Evolutionary conservation across 441 rosid species (phyloP).

Genomic region (Gossypium armourianum): DNA sequence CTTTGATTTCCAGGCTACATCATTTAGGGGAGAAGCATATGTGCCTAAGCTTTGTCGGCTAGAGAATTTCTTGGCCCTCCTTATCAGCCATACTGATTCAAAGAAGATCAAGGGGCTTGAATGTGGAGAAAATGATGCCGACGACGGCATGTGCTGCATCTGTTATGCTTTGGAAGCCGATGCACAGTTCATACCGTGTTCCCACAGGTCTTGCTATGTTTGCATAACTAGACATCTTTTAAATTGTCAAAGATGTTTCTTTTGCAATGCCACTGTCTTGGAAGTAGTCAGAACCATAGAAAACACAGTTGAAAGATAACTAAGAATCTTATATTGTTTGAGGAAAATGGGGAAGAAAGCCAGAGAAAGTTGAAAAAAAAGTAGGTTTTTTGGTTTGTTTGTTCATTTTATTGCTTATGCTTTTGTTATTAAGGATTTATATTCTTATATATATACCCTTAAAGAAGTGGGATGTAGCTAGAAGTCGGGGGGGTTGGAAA

Average conservation of each 20-base stretch:
- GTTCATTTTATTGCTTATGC: not conserved
- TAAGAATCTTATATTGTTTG: not conserved
- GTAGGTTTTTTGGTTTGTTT: not conserved
- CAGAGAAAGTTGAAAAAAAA: not conserved
- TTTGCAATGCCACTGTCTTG: constrained; percentile 73
- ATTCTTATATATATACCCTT: constrained; percentile 8
- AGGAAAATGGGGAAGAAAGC: not conserved
- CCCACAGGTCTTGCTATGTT: constrained; percentile 74
- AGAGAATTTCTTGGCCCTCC: constrained; percentile 50
- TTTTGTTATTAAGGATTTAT: constrained; percentile 7
- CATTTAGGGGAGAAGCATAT: constrained; percentile 43
- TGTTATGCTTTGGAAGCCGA: constrained; percentile 63
- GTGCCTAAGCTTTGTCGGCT: constrained; percentile 49
- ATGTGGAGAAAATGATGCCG: constrained; percentile 28
- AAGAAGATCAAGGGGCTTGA: constrained; percentile 28
- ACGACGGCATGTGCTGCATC: constrained; percentile 71
- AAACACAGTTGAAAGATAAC: constrained; percentile 8
- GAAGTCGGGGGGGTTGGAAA: constrained; percentile 6
- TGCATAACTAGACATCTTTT: constrained; percentile 91
- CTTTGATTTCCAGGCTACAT: constrained; percentile 45
- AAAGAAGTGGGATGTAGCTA: not conserved
- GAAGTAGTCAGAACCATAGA: constrained; percentile 41
- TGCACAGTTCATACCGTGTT: constrained; percentile 72
- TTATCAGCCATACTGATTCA: constrained; percentile 37
- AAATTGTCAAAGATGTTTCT: constrained; percentile 86